These are phyloP conservation scores for Vitis rotundifolia DNA, from an alignment of 164 flowering plant genomes.

Conservation along the genomic window DNA sequence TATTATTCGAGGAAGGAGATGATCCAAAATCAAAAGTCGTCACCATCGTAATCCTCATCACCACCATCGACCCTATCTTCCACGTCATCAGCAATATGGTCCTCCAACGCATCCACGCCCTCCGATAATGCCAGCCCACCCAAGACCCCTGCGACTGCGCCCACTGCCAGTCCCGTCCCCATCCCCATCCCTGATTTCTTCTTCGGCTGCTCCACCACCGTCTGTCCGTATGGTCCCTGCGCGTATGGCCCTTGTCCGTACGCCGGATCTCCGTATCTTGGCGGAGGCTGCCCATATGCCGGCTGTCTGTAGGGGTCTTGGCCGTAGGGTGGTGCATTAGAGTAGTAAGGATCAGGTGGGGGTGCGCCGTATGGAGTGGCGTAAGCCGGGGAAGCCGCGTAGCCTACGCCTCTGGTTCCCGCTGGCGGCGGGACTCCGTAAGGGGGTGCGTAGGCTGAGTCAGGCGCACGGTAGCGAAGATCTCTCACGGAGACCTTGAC, in stretches of 20 bases:
- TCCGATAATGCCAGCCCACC: constrained; percentile 80
- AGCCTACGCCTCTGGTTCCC: too few relatives aligned
- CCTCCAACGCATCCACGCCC: constrained; percentile 65
- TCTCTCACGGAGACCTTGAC: constrained; percentile 43
- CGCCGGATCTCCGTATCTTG: not conserved
- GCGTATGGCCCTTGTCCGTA: not conserved
- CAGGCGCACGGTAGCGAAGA: constrained; percentile 39
- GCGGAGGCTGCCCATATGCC: too few relatives aligned
- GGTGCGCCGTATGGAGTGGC: constrained; percentile 5
- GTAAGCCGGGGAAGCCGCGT: not conserved
- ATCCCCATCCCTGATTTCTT: constrained; percentile 44
- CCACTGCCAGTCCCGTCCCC: constrained; percentile 92
- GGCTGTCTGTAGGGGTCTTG: constrained; percentile 14
- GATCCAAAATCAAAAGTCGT: not conserved
- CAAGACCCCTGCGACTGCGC: constrained; percentile 71
- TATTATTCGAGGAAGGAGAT: too few relatives aligned
- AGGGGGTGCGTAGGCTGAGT: constrained; percentile 36
- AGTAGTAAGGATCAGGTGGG: constrained; percentile 12
- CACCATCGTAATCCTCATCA: constrained; percentile 41
- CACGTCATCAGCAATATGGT: constrained; percentile 61
- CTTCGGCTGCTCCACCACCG: constrained; percentile 14
- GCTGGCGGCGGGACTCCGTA: constrained; percentile 43
- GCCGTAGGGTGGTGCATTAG: constrained; percentile 25
- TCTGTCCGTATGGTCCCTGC: constrained; percentile 22
- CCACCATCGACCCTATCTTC: constrained; percentile 69